Conservation (phyloP, 495 filamentous ascomycete species). For the Neurospora sp. region DNA sequence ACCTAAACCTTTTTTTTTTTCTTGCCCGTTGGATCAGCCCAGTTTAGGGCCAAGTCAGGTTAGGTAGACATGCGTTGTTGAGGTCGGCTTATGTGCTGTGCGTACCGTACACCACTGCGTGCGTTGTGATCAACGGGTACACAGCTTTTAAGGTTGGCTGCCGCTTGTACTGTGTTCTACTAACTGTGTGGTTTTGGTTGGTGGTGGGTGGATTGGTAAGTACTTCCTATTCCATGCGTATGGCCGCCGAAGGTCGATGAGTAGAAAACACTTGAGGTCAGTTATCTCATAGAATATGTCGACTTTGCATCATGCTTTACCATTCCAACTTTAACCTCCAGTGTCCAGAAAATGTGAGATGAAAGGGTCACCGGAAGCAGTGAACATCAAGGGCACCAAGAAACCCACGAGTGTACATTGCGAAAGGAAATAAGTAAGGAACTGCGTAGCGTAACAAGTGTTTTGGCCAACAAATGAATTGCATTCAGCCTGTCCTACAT, state of each 20-base stretch:
- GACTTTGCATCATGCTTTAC: not conserved
- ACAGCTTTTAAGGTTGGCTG: not conserved
- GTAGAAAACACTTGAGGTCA: not conserved
- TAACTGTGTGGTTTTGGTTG: not conserved
- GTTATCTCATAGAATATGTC: not conserved
- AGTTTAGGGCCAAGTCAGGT: not conserved
- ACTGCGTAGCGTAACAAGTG: not conserved
- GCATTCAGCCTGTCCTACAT: not conserved
- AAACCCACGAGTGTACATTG: not conserved
- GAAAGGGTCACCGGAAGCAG: not conserved
- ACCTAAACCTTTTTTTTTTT: not conserved
- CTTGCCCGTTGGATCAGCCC: not conserved
- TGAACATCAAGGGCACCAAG: too few species aligned
- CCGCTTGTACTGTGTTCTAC: not conserved
- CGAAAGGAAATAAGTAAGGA: not conserved
- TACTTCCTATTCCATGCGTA: not conserved
- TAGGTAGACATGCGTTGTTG: not conserved
- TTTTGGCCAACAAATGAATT: not conserved
- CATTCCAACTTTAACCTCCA: not conserved
- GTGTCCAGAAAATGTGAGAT: not conserved
- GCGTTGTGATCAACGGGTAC: not conserved
- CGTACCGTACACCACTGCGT: not conserved
- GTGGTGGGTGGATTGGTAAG: not conserved
- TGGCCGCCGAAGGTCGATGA: not conserved
- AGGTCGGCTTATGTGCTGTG: not conserved